Evolutionary conservation across 2,329 filamentous ascomycete species (phyloP).

Genomic region (Hypoxylon sp.): DNA sequence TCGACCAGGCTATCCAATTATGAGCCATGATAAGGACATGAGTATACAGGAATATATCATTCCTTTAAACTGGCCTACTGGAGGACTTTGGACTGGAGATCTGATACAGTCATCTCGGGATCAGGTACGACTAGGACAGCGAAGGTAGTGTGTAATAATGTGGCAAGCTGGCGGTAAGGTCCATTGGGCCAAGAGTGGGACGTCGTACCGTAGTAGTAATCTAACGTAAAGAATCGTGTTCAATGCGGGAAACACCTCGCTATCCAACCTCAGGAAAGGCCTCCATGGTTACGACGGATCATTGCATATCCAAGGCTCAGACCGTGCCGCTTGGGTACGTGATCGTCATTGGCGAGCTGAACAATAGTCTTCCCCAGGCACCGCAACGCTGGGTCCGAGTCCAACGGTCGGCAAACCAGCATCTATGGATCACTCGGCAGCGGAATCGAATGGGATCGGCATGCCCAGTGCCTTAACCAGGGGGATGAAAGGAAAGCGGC

Average conservation of each 20-base stretch:
- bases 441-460: slow-evolving; percentile 24
- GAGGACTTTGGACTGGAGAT: slow-evolving; percentile 9
- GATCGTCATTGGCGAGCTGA: slow-evolving; percentile 27
- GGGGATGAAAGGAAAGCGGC: slow-evolving; percentile 22
- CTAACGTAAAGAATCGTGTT: slow-evolving; percentile 35
- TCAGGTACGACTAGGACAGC: slow-evolving; percentile 20
- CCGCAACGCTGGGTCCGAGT: slow-evolving; percentile 35
- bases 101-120: slow-evolving; percentile 31
- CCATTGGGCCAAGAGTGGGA: slow-evolving; percentile 30
- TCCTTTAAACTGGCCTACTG: background rate
- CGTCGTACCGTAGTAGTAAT: slow-evolving; percentile 45
- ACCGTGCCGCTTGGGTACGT: slow-evolving; percentile 14
- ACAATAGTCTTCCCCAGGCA: slow-evolving; percentile 22
- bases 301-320: slow-evolving; percentile 33
- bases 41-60: slow-evolving; percentile 22
- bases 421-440: slow-evolving; percentile 16
- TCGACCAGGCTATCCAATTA: slow-evolving; percentile 18
- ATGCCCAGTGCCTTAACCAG: slow-evolving; percentile 4
- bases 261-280: slow-evolving; percentile 33
- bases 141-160: slow-evolving; percentile 34
- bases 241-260: slow-evolving; percentile 41
- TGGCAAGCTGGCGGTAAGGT: slow-evolving; percentile 26
- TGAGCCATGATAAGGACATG: slow-evolving; percentile 12
- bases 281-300: slow-evolving; percentile 34
- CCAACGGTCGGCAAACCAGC: slow-evolving; percentile 21